Conservation (phyloP, 208 protist genomes). For the Tritrichomonas musculus region DNA sequence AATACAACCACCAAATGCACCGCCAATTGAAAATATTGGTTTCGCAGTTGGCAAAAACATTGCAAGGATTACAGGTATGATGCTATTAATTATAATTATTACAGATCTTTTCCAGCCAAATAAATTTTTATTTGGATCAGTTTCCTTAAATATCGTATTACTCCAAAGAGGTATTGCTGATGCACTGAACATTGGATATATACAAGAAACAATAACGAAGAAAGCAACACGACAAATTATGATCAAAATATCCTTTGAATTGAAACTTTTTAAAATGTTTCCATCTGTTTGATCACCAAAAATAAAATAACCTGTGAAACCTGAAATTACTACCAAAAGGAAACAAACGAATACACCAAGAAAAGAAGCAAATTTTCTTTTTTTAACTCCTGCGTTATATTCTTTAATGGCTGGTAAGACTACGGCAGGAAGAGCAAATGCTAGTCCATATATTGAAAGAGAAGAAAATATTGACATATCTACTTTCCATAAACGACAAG, state of each 20-base stretch:
- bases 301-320: not conserved
- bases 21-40: not conserved
- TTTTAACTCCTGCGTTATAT: not conserved
- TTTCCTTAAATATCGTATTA: not conserved
- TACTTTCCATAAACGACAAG: not conserved
- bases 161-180: not conserved
- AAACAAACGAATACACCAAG: not conserved
- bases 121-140: not conserved
- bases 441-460: not conserved
- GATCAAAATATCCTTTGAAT: not conserved
- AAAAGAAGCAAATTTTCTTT: not conserved
- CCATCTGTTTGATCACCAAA: not conserved
- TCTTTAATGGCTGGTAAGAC: not conserved
- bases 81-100: not conserved
- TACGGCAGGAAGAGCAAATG: not conserved
- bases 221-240: not conserved
- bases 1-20: not conserved
- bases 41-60: not conserved
- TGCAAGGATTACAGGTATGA: not conserved
- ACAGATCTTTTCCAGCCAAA: not conserved
- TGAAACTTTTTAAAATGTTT: not conserved
- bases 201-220: not conserved
- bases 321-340: not conserved
- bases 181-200: not conserved
- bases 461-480: not conserved